Base-by-base conservation (phyloP, 179 eudicot genomes). In the Actinidia chinensis region DNA sequence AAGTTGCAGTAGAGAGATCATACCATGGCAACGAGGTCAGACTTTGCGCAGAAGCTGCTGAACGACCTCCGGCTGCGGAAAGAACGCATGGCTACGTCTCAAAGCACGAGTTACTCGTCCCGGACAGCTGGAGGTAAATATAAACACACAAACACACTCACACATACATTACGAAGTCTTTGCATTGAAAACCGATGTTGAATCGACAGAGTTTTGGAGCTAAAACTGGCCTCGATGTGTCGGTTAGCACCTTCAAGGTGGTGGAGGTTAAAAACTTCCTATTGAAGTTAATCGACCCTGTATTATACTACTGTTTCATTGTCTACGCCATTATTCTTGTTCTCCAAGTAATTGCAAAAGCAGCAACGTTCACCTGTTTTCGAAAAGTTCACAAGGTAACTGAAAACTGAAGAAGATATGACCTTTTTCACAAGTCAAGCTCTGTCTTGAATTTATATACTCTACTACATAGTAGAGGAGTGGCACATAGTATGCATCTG, bases 1-100 rank as follows among this genome's bases (percentile, higher is more conserved):
- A 42, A 43, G 71, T 60, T 65, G 14, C 46, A 8, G 33, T 11
- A 4, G 14, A 51, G 70, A 52, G 36, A 70, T 44, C 44, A 18
- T 0, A 48, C 15, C 59, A 86, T 91, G 93, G 85, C 88, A 1
- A 75, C 88, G 4, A 91, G 87, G 51, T 82, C 97, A 0, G 98
- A 96, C 68, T 92, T 96, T 55, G 91, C 97, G 5, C 98, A 96
- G 85, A 96, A 96, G 83, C 90, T 96, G 79, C 89, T 96, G 65
- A 73, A 54, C 51, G 99, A 96, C 82, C 97, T 96, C 51, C 87
- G 90, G 22, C 76, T 76, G 65, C 78, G 98, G 47, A 96, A 91
- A 79, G 87, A 96, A 79, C 88, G 89, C 17, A 83, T 94, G 91
- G 89, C 93, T 14, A 81, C 84, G 9, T 67, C 90, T 70, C 94